A percentile compares a stretch with the other conserved stretches of the same genome.
Evolutionary conservation across 768 basidiomycete species (phyloP).

Genomic region (Rhizopogon sp.): DNA sequence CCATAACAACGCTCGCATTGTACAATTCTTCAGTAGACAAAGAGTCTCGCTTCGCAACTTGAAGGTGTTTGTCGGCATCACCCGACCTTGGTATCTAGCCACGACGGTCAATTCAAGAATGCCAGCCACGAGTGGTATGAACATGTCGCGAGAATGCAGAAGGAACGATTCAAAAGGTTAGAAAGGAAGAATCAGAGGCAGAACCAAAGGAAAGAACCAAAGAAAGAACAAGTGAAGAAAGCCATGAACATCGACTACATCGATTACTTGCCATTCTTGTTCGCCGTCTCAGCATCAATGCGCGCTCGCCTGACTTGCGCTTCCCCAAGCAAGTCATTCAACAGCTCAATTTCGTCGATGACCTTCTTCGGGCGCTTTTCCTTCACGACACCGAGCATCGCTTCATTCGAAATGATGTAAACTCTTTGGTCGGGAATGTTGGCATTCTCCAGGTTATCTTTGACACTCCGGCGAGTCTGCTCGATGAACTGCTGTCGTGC

Average conservation of each 20-base stretch:
- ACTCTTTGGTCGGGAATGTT: conserved; percentile 24
- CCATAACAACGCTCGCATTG: no score
- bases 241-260: not conserved
- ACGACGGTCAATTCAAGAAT: no score
- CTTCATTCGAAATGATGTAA: conserved; percentile 23
- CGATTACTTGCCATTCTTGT: not conserved
- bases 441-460: conserved; percentile 17
- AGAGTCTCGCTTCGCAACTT: no score
- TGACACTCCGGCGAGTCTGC: conserved; percentile 21
- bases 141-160: not conserved
- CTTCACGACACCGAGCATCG: conserved; percentile 18
- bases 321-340: conserved; percentile 17
- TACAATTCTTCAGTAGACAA: no score
- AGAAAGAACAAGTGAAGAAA: not conserved
- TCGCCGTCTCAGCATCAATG: not conserved
- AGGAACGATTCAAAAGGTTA: no score
- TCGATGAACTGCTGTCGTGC: conserved; percentile 24
- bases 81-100: no score
- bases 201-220: not conserved
- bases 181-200: not conserved
- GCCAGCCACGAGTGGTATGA: not conserved
- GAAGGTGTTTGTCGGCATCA: no score
- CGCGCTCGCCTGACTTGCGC: not conserved
- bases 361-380: conserved; percentile 15
- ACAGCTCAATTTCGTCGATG: conserved; percentile 24